These are phyloP conservation scores for Erodium trifolium DNA, from an alignment of 441 rosid species.

Conservation along the genomic window DNA sequence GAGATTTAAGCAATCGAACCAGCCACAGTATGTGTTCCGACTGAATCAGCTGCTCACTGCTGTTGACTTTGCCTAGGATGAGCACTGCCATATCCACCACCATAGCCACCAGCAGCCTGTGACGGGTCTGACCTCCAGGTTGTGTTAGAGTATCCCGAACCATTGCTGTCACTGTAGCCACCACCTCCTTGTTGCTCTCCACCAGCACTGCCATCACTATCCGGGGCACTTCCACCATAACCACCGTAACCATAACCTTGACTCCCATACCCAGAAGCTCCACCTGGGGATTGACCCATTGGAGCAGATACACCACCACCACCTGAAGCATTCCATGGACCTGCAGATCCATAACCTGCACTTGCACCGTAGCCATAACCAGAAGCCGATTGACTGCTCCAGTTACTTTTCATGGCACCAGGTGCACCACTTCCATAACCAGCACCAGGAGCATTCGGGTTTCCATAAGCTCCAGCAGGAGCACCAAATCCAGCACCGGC, in stretches of 20 bases:
- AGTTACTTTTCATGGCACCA: conserved; percentile 25
- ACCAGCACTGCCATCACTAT: conserved; percentile 13
- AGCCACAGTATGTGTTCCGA: conserved; percentile 23
- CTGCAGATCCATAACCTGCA: conserved; percentile 29
- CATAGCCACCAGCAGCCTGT: conserved; percentile 23
- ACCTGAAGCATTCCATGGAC: conserved; percentile 18
- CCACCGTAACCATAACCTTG: conserved; percentile 30
- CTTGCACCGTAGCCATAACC: conserved; percentile 31
- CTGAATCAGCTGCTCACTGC: conserved; percentile 18
- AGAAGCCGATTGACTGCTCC: conserved; percentile 30
- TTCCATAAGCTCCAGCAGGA: conserved; percentile 31
- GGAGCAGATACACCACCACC: conserved; percentile 31
- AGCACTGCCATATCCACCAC: conserved; percentile 28
- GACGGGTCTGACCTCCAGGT: conserved; percentile 31
- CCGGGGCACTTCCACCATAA: conserved; percentile 22
- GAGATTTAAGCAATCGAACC: conserved; percentile 33
- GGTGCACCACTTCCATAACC: conserved; percentile 25
- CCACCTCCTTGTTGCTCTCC: conserved; percentile 21
- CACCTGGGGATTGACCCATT: conserved; percentile 32
- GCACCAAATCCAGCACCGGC: conserved; percentile 27
- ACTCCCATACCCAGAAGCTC: conserved; percentile 28
- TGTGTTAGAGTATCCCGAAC: conserved; percentile 22
- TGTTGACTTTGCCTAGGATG: conserved; percentile 27
- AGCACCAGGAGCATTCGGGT: conserved; percentile 22
- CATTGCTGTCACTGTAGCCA: conserved; percentile 28